phyloP scores from a whole-genome alignment of 2,329 filamentous ascomycete genomes.

The Sporothrix euskadiensis region DNA sequence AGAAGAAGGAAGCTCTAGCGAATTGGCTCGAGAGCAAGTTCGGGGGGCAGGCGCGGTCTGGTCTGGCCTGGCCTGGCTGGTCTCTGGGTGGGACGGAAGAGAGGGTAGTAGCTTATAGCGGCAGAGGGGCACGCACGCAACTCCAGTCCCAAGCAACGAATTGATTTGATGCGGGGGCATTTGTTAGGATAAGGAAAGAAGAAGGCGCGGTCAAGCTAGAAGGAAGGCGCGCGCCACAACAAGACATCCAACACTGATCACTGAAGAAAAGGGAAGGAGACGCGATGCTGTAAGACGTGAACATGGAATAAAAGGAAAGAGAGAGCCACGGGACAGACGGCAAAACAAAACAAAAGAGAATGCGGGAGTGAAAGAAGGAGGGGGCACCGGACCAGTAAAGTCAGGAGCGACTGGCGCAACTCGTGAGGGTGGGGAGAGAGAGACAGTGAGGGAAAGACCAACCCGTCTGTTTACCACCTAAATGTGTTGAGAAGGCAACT shows the following conservation, averaged over 20 bases:
- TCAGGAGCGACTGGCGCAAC: conserved; percentile 10
- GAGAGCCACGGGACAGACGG: background rate
- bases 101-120: conserved; percentile 11
- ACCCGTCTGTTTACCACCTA: background rate
- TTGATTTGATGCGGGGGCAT: conserved; percentile 10
- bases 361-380: background rate
- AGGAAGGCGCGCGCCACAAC: conserved; percentile 12
- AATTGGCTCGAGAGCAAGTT: conserved; percentile 11
- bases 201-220: background rate
- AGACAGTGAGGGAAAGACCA: background rate
- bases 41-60: background rate
- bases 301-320: background rate
- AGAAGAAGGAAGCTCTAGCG: conserved; percentile 10
- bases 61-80: background rate
- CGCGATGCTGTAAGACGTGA: background rate
- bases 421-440: background rate
- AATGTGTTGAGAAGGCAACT: background rate
- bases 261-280: background rate
- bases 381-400: background rate
- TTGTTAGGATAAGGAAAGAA: conserved; percentile 3
- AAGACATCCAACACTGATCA: background rate
- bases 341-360: background rate
- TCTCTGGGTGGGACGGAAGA: background rate
- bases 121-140: conserved; percentile 13
- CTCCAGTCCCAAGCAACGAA: background rate